Evolutionary conservation across 1,284 basidiomycete genomes (phyloP).

Genomic region (Earliella scabrosa): DNA sequence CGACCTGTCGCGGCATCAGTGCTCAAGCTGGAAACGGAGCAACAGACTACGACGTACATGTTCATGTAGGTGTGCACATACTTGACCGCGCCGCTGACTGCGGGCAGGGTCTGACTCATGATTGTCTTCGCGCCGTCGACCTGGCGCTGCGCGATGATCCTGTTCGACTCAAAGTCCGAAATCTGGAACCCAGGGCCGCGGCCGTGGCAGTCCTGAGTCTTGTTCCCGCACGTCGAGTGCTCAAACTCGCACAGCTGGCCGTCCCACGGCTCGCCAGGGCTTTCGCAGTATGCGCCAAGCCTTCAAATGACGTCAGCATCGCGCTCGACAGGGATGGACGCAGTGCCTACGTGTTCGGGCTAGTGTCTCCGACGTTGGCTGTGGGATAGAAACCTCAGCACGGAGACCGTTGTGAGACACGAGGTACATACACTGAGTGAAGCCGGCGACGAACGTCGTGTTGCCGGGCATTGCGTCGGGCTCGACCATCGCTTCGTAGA

Average conservation of each 20-base stretch:
- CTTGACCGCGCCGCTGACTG: slow-evolving; percentile 62
- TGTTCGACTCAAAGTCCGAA: slow-evolving; percentile 77
- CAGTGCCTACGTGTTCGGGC: slow-evolving; percentile 70
- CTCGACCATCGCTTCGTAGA: slow-evolving; percentile 74
- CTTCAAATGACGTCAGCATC: slow-evolving; percentile 1
- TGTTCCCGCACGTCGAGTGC: slow-evolving; percentile 75
- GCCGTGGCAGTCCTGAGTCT: slow-evolving; percentile 69
- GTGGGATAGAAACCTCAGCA: too few species aligned
- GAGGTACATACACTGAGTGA: slow-evolving; percentile 62
- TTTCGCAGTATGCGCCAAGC: slow-evolving; percentile 74
- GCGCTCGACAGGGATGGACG: not conserved
- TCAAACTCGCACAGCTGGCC: slow-evolving; percentile 68
- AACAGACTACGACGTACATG: slow-evolving; percentile 52
- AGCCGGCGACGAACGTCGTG: slow-evolving; percentile 74
- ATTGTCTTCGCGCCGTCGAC: slow-evolving; percentile 66
- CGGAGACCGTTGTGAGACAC: too few species aligned
- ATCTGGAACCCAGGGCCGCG: slow-evolving; percentile 73
- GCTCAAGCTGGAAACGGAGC: too few species aligned
- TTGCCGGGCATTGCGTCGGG: slow-evolving; percentile 71
- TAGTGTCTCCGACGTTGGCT: slow-evolving; percentile 82
- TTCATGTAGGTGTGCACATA: slow-evolving; percentile 70
- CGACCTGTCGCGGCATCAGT: too few species aligned
- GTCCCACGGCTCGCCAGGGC: slow-evolving; percentile 68
- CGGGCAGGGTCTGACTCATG: slow-evolving; percentile 50
- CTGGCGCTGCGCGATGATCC: slow-evolving; percentile 69